Percentiles rank a stretch among this genome's conserved stretches.
Conservation (phyloP, 306 rosid species). For the Purshia tridentata region DNA sequence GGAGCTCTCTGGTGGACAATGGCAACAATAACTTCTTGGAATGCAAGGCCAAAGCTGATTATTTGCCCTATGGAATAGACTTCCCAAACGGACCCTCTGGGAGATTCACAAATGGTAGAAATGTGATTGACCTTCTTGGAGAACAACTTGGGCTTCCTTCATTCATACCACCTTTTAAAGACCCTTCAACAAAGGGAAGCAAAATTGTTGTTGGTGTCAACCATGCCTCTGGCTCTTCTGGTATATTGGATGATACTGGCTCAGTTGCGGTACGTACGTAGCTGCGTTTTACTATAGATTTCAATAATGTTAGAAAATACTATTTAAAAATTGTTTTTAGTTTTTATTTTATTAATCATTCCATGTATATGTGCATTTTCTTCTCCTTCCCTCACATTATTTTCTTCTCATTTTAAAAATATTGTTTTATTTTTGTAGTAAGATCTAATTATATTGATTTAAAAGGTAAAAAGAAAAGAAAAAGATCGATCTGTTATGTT, state of each 20-base stretch:
- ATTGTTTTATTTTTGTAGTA: too few species aligned
- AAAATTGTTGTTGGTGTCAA: slow-evolving; percentile 47
- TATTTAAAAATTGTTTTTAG: too few species aligned
- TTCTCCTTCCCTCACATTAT: too few species aligned
- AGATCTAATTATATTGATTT: too few species aligned
- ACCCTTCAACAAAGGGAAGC: slow-evolving; percentile 37
- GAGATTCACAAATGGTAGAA: slow-evolving; percentile 53
- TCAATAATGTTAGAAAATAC: too few species aligned
- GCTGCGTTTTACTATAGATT: too few species aligned
- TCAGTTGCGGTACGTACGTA: slow-evolving; percentile 29
- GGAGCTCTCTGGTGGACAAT: slow-evolving; percentile 55
- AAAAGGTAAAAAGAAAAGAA: too few species aligned
- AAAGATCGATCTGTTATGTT: too few species aligned
- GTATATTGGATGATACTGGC: slow-evolving; percentile 49
- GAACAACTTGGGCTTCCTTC: slow-evolving; percentile 17
- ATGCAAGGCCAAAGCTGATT: slow-evolving; percentile 40
- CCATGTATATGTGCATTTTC: too few species aligned
- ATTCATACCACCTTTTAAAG: slow-evolving; percentile 13
- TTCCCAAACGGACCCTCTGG: slow-evolving; percentile 42
- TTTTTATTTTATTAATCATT: too few species aligned
- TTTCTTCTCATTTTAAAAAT: too few species aligned
- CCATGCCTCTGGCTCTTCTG: slow-evolving; percentile 51
- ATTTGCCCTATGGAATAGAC: slow-evolving; percentile 48
- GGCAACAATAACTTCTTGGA: slow-evolving; percentile 50
- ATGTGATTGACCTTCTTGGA: slow-evolving; percentile 32